phyloP scores from a whole-genome alignment of 768 basidiomycete species.

The Lactifluus subvellereus region DNA sequence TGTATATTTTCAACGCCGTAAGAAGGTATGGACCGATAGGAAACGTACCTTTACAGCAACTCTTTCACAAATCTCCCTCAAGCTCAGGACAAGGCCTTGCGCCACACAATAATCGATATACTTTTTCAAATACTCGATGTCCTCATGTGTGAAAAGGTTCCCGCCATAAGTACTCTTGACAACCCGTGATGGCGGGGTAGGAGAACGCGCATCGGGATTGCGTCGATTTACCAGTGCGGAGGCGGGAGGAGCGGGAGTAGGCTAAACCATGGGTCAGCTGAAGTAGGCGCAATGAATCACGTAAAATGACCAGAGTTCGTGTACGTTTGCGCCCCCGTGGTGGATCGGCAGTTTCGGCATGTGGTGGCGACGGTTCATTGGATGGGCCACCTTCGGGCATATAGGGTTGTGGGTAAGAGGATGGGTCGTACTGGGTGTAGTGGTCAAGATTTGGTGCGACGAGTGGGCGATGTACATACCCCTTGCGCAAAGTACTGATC shows the following conservation, averaged over 20 bases:
- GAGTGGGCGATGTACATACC: constrained; percentile 33
- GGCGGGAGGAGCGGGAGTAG: constrained; percentile 59
- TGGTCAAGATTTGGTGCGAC: background rate
- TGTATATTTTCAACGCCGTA: background rate
- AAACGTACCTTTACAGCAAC: constrained; percentile 69
- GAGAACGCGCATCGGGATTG: constrained; percentile 67
- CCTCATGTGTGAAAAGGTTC: constrained; percentile 80
- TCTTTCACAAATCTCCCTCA: constrained; percentile 83
- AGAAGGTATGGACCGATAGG: background rate
- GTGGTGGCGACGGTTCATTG: constrained; percentile 34
- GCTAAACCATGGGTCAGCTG: constrained; percentile 32
- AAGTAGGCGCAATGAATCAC: background rate
- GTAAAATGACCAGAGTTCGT: constrained; percentile 44
- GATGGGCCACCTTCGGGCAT: constrained; percentile 46
- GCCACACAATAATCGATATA: constrained; percentile 91
- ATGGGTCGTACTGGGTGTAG: constrained; percentile 44
- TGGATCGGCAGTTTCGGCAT: constrained; percentile 31
- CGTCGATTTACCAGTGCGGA: constrained; percentile 60
- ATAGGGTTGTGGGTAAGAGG: constrained; percentile 52
- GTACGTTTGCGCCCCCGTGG: constrained; percentile 64
- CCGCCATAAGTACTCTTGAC: constrained; percentile 89
- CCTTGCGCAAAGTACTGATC: constrained; percentile 54
- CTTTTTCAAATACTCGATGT: constrained; percentile 75
- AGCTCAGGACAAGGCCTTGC: constrained; percentile 71
- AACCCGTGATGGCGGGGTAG: constrained; percentile 75